Evolutionary conservation across 768 basidiomycete genomes (phyloP), one percentile per base, ranked within the genome.

Genomic region (Lanmaoa pseudosensibilis): DNA sequence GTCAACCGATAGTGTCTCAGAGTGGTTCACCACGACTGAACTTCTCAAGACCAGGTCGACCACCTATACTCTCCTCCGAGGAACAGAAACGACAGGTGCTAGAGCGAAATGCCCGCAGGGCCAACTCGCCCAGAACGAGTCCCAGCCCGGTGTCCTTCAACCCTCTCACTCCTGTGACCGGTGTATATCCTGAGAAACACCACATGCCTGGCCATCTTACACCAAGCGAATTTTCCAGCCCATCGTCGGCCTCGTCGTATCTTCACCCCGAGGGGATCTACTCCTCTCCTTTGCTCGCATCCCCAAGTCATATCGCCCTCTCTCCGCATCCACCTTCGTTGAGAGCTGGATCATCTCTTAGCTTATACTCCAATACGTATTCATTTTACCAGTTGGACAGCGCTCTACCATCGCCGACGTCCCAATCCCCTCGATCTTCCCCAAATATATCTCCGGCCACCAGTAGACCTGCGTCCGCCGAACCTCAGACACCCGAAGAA

Each of bases 311-410:
- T n/a, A 16, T 60, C 1, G n/a, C 46, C 1, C 70, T 74, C 27
- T 57, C 64, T n/a, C 56, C 68, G n/a, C 69, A 69, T 48, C 73
- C 75, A 10, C 76, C 77, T 15, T 69, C 74, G 39, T 47, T 72
- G 21, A 70, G 79, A 58, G 59, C 72, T 19, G 69, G 60, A 27
- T 78, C 79, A 1, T 69, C 77, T 11, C 65, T 72, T 5, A 76
- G 75, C 57, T 55, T 87, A 18, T 88, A 88, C 69, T 86, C 86
- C 23, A 62, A 50, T 19, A 68, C 73, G 15, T 88, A 88, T 64
- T 88, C 87, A 5, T 88, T 80, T 65, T 89, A 89, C 56, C 80
- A 80, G 47, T 71, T 83, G 40, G 82, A 84, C 40, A 75, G 74
- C 46, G 60, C 74, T 12, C 57, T 66, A 13, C 76, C 81, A 19